Conservation (phyloP, 1,139 yeast genomes). For the Debaryomyces sp. region DNA sequence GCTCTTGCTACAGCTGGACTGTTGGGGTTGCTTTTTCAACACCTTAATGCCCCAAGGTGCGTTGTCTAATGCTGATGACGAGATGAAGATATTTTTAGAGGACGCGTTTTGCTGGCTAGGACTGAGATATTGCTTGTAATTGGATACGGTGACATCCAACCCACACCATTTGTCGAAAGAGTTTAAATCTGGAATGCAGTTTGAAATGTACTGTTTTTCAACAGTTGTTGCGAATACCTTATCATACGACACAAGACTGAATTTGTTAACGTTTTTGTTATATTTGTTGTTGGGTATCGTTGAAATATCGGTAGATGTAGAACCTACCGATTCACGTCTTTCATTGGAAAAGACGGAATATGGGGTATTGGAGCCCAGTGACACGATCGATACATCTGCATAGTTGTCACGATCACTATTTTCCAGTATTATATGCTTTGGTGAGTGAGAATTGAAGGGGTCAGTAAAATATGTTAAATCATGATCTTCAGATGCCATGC, state of each 20-base stretch:
- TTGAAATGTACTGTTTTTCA: conserved; percentile 42
- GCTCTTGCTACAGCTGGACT: conserved; percentile 21
- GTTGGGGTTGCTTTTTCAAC: neutral
- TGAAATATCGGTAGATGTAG: conserved; percentile 10
- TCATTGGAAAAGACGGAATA: conserved; percentile 11
- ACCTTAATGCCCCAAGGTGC: neutral
- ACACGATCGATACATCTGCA: neutral
- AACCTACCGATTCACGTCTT: conserved; percentile 14
- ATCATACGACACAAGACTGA: conserved; percentile 27
- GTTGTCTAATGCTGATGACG: neutral
- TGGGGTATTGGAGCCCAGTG: conserved; percentile 3
- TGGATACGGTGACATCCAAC: conserved; percentile 32
- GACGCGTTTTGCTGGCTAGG: conserved; percentile 4
- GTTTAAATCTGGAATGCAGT: conserved; percentile 43
- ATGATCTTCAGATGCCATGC: conserved; percentile 8
- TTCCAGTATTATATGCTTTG: neutral
- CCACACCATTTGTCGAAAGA: conserved; percentile 47
- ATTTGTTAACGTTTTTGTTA: conserved; percentile 18
- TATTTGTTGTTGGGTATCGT: neutral
- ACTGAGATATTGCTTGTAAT: conserved; percentile 15
- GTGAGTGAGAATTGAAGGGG: neutral
- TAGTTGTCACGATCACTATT: neutral
- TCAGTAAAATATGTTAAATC: conserved; percentile 3
- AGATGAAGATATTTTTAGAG: conserved; percentile 5
- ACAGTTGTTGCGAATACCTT: conserved; percentile 23